Conservation (phyloP, 805 yeast species). For the Cephaloascus fragrans region DNA sequence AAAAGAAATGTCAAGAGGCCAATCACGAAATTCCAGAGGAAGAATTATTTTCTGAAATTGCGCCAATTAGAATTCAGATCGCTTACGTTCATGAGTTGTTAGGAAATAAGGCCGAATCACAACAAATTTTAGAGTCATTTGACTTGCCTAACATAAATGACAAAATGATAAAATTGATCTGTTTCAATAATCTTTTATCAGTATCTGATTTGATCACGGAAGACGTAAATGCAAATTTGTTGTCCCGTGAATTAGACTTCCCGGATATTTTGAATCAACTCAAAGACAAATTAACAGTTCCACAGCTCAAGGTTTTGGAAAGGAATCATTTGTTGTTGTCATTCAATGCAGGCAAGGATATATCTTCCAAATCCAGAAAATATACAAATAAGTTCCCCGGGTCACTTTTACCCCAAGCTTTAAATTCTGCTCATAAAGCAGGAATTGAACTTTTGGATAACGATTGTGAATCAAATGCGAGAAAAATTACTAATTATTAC, state of each 20-base stretch:
- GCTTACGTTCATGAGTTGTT: slow-evolving; percentile 39
- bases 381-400: slow-evolving; percentile 9
- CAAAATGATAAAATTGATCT: slow-evolving; percentile 26
- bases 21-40: slow-evolving; percentile 29
- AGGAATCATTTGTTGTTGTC: slow-evolving; percentile 37
- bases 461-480: slow-evolving; percentile 22
- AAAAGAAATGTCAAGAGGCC: slow-evolving; percentile 24
- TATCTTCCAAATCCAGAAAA: slow-evolving; percentile 7
- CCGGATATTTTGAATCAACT: slow-evolving; percentile 16
- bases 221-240: slow-evolving; percentile 9
- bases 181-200: slow-evolving; percentile 34
- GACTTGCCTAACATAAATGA: slow-evolving; percentile 23
- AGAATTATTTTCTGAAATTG: slow-evolving; percentile 41
- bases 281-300: slow-evolving; percentile 20
- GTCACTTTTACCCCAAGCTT: slow-evolving; percentile 15
- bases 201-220: slow-evolving; percentile 6
- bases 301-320: slow-evolving; percentile 28
- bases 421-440: slow-evolving; percentile 10
- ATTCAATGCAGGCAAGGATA: slow-evolving; percentile 23
- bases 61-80: slow-evolving; percentile 52
- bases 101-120: slow-evolving; percentile 24
- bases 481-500: slow-evolving; percentile 21
- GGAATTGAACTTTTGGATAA: slow-evolving; percentile 4
- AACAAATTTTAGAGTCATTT: slow-evolving; percentile 22
- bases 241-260: slow-evolving; percentile 17